A percentile compares a stretch with the other conserved stretches of the same genome.
Conservation (phyloP, 2,329 filamentous ascomycete species). For the Alternaria ethzedia region DNA sequence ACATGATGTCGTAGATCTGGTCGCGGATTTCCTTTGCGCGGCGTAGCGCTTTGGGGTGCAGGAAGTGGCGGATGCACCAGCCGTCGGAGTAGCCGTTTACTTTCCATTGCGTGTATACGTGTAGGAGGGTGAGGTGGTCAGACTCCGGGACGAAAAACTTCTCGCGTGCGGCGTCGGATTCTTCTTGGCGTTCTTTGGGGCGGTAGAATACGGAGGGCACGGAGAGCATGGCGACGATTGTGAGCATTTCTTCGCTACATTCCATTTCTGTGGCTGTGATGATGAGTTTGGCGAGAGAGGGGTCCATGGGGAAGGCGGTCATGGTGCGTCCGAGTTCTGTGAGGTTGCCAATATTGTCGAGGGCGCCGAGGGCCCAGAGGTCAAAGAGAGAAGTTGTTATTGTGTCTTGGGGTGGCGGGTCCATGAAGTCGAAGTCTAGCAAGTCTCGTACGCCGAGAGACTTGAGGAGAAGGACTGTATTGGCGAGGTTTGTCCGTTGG, state of each 20-base stretch:
- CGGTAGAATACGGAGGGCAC: slow-evolving; percentile 97
- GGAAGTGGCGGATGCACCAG: slow-evolving; percentile 92
- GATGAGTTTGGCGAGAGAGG: slow-evolving; percentile 89
- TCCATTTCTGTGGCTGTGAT: slow-evolving; percentile 89
- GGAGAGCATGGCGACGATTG: slow-evolving; percentile 96
- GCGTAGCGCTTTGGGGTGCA: slow-evolving; percentile 92
- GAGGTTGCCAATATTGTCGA: slow-evolving; percentile 92
- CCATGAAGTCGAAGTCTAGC: slow-evolving; percentile 98
- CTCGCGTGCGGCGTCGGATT: slow-evolving; percentile 92
- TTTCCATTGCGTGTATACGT: slow-evolving; percentile 96
- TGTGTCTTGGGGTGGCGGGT: slow-evolving; percentile 95
- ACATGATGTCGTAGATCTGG: slow-evolving; percentile 93
- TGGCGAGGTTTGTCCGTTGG: slow-evolving; percentile 92
- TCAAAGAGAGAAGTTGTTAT: slow-evolving; percentile 98
- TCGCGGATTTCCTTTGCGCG: slow-evolving; percentile 93
- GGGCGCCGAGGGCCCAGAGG: slow-evolving; percentile 90
- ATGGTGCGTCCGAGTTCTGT: slow-evolving; percentile 87
- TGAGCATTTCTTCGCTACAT: slow-evolving; percentile 97
- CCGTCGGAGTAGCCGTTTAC: slow-evolving; percentile 86
- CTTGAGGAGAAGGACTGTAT: slow-evolving; percentile 92
- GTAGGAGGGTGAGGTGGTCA: slow-evolving; percentile 92
- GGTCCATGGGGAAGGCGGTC: slow-evolving; percentile 99
- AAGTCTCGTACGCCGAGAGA: slow-evolving; percentile 93
- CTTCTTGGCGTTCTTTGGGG: slow-evolving; percentile 94
- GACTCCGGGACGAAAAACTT: slow-evolving; percentile 99